Evolutionary conservation across 2,329 filamentous ascomycete genomes (phyloP).

Genomic region (Sodiomyces alkalinus): DNA sequence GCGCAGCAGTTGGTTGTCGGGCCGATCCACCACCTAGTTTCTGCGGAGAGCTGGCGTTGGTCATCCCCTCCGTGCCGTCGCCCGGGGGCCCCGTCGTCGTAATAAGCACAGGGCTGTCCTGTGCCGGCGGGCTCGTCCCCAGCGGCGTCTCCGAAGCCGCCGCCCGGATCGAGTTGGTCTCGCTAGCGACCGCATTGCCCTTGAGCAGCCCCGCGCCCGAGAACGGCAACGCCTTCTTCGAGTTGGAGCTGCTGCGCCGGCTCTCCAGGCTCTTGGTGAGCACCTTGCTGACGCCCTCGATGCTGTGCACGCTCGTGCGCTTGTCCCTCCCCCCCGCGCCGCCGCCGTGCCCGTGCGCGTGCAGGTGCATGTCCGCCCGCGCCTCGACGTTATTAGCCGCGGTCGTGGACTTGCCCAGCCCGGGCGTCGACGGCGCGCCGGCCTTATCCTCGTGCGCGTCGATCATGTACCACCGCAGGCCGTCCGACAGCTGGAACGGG

Average conservation of each 20-base stretch:
- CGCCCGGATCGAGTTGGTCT: slow-evolving; percentile 42
- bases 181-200: slow-evolving; percentile 38
- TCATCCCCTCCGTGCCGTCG: too few species aligned
- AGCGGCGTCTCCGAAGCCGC: slow-evolving; percentile 25
- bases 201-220: slow-evolving; percentile 23
- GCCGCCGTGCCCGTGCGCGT: too few species aligned
- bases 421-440: slow-evolving; percentile 80
- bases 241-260: slow-evolving; percentile 73
- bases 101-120: slow-evolving; percentile 6
- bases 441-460: slow-evolving; percentile 90
- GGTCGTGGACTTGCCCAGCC: slow-evolving; percentile 81
- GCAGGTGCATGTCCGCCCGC: slow-evolving; percentile 52
- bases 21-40: too few species aligned
- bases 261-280: slow-evolving; percentile 82
- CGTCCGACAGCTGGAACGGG: slow-evolving; percentile 90
- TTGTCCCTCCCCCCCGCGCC: slow-evolving; percentile 26
- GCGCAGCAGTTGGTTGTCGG: too few species aligned
- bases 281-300: slow-evolving; percentile 61
- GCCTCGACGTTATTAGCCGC: slow-evolving; percentile 79
- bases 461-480: slow-evolving; percentile 88
- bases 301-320: slow-evolving; percentile 35
- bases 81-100: slow-evolving; percentile 9
- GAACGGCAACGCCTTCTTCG: slow-evolving; percentile 57
- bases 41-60: too few species aligned
- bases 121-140: slow-evolving; percentile 21